Evolutionary conservation across 805 yeast species (phyloP), one percentile per base, ranked within the genome.

Genomic region (Blastobotrys americana): DNA sequence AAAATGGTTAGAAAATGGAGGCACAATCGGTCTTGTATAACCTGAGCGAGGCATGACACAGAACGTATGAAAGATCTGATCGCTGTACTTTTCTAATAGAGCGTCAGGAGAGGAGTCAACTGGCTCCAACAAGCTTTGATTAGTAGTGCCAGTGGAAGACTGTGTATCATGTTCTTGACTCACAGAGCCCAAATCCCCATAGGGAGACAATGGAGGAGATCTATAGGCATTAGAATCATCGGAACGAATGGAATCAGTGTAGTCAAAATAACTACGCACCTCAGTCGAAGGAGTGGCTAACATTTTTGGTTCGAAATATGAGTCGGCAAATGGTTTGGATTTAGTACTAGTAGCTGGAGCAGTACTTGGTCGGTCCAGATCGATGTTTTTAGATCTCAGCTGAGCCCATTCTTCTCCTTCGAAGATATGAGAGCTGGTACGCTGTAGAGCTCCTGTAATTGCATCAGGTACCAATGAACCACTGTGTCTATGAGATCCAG

Each of bases 1-100:
- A 39, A 46, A 52, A 39, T 56, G 55, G 8, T 45, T 31, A 2
- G 58, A 53, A 10, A 27, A 37, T 2, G 54, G 55, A 4, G 55
- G 53, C 3, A 44, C 45, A 1, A 45, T 43, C 8, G 47, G 42
- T 5, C 17, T n/a, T n/a, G 13, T 19, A 16, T 34, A 20, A 5
- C 23, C 22, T 23, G 13, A 16, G 46, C 3, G 35, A 21, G 43
- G 39, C 34, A 25, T 37, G 37, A 47, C 34, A n/a, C 45, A 41
- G 39, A 44, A 47, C 20, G 28, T 34, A 40, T 52, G 22, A 33
- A 41, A 39, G 19, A 47, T 41, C n/a, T 31, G 34, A 21, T 36
- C 42, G 21, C 13, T 27, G 44, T 10, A 18, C 21, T 15, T 25
- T 17, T 34, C 51, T 18, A 33, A 41, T 8, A 42, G 21, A 16